Evolutionary conservation across 2,329 filamentous ascomycete genomes (phyloP).

Genomic region (Cylindrodendrum hubeiense): DNA sequence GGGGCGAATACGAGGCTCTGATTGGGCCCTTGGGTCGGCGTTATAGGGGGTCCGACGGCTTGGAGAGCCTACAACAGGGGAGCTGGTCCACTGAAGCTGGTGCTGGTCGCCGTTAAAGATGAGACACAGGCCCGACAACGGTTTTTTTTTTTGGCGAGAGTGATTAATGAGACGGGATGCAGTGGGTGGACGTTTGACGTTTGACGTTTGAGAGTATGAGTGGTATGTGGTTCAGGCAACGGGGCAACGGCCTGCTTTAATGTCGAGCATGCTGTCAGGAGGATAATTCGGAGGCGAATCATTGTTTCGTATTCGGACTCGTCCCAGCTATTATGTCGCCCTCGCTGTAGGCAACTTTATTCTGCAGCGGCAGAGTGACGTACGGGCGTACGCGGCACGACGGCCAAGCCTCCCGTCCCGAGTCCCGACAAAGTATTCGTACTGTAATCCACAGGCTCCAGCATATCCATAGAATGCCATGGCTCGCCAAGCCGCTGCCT

Average conservation of each 20-base stretch:
- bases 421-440: background rate
- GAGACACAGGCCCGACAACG: slow-evolving; percentile 19
- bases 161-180: slow-evolving; percentile 7
- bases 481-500: slow-evolving; percentile 14
- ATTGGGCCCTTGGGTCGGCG: slow-evolving; percentile 20
- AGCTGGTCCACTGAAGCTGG: slow-evolving; percentile 14
- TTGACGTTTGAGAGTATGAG: slow-evolving; percentile 13
- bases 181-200: background rate
- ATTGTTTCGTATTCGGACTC: slow-evolving; percentile 23
- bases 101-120: slow-evolving; percentile 12
- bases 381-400: slow-evolving; percentile 34
- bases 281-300: slow-evolving; percentile 16
- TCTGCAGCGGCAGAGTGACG: slow-evolving; percentile 28
- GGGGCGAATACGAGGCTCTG: slow-evolving; percentile 23
- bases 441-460: slow-evolving; percentile 1
- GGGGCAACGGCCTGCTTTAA: slow-evolving; percentile 5
- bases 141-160: slow-evolving; percentile 6
- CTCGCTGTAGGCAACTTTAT: slow-evolving; percentile 26
- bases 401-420: slow-evolving; percentile 19
- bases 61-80: slow-evolving; percentile 9
- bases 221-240: slow-evolving; percentile 5
- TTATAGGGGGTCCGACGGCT: slow-evolving; percentile 11
- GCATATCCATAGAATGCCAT: slow-evolving; percentile 1
- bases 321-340: slow-evolving; percentile 8
- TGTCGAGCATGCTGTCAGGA: slow-evolving; percentile 5